Evolutionary conservation across 176 grass and related monocot genomes (phyloP), one percentile per base, ranked within the genome.

Genomic region (Saccharum spontaneum): DNA sequence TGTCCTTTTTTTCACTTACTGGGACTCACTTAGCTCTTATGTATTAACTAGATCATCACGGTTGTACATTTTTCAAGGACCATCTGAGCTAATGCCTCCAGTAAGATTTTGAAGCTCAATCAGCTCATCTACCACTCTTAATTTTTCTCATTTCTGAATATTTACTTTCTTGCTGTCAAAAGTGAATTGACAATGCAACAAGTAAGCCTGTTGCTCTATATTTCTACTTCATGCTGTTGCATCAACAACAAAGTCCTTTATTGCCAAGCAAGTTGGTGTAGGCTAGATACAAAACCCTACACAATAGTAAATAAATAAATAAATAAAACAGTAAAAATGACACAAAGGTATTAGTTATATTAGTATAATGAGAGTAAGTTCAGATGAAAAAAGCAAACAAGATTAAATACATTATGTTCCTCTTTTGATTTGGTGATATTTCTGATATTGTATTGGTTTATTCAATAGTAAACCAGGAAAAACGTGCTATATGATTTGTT

Each of bases 11-110:
- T 49, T 26, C 28, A 36, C 74, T 26, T 54, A 67, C 30, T 80
- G 34, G 43, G 69, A 85, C 22, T 85, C 18, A 44, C 34, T 72
- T 81, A 38, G 30, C 83, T 74, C 71, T 62, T 26, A 75, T 38
- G 20, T 79, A 38, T 87, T 63, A 64, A 23, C 72, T 87, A 95
- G 97, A 38, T 98, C 97, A 49, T 90, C 91, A 22, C 89, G 97
- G 23, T 44, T 98, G 74, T 98, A 98, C 86, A 87, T 94, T 83
- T 94, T 98, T 41, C 97, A 98, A 89, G 97, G 97, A 73, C 97
- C 97, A 43, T 87, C 89, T 82, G 91, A 98, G 41, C 79, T 98
- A 76, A 98, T 98, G 97, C 97, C 89, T 78, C 93, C 89, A 75
- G 97, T 98, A 89, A 98, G 91, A 81, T 90, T 62, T 49, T 83